A percentile compares a stretch with the other conserved stretches of the same genome.
phyloP scores from a whole-genome alignment of 371 early-diverging fungal species.

The Mucor velutinosus region DNA sequence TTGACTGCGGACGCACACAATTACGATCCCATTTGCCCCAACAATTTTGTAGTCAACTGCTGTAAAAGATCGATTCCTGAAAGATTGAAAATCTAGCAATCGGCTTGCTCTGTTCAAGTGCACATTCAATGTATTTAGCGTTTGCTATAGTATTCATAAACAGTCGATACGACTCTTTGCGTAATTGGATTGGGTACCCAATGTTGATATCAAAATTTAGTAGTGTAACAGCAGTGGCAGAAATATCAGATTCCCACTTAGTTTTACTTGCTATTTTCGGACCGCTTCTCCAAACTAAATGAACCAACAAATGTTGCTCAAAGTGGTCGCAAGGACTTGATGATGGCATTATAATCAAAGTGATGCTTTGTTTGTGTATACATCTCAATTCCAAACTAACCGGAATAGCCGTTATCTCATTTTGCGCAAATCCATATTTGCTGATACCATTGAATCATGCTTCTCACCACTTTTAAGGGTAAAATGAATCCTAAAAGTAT shows the following conservation, averaged over 20 bases:
- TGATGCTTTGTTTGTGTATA: neutral
- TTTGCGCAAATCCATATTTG: neutral
- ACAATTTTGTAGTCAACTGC: neutral
- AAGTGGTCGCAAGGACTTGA: neutral
- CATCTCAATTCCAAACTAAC: neutral
- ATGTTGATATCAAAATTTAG: neutral
- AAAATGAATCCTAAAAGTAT: neutral
- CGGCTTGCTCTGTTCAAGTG: neutral
- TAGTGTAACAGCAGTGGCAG: neutral
- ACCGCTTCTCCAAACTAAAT: neutral
- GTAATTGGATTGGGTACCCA: neutral
- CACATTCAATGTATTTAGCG: neutral
- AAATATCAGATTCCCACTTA: neutral
- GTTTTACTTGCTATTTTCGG: neutral
- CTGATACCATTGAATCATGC: neutral
- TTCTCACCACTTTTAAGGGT: neutral
- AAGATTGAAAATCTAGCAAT: neutral
- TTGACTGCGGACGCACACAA: neutral
- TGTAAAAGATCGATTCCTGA: neutral
- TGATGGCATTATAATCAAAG: neutral
- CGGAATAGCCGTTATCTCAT: neutral
- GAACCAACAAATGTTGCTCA: neutral
- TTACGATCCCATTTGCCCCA: neutral
- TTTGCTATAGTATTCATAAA: neutral
- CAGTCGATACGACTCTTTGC: neutral